These are phyloP conservation scores for Plasmodium adleri DNA, from an alignment of 169 alveolate genomes.

Conservation along the genomic window DNA sequence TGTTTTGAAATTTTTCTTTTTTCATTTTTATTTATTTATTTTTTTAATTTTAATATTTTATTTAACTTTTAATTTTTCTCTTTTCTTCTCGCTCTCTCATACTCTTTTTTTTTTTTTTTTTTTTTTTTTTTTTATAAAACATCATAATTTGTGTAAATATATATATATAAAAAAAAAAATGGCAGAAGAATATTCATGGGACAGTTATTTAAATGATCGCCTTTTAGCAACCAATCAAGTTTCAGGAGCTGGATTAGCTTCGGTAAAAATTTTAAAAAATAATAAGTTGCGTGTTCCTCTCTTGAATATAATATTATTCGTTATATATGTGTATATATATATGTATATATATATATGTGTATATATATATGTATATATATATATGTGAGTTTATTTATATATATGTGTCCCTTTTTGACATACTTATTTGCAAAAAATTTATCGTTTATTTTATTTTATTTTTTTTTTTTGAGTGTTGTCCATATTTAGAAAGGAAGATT, in stretches of 20 bases:
- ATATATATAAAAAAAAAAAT: slow-evolving; percentile 5
- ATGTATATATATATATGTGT: not conserved
- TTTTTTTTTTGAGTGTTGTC: not conserved
- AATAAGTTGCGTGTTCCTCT: not conserved
- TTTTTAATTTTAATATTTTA: not conserved
- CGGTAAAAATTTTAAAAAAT: slow-evolving; percentile 15
- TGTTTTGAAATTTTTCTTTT: not conserved
- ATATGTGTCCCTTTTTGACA: too few relatives aligned
- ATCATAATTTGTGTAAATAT: not conserved
- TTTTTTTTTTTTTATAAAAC: not conserved
- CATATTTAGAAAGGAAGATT: not conserved
- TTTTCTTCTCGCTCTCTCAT: not conserved
- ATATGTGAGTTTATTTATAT: too few relatives aligned
- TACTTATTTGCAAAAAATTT: too few relatives aligned
- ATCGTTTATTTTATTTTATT: too few relatives aligned
- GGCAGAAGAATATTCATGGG: slow-evolving; percentile 75
- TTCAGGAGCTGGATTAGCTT: slow-evolving; percentile 71
- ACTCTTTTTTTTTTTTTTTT: not conserved
- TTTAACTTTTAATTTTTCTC: not conserved
- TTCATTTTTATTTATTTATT: slow-evolving; percentile 1
- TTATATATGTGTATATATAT: not conserved
- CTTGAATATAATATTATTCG: not conserved
- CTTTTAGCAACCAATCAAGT: slow-evolving; percentile 72
- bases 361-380: not conserved
- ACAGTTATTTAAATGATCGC: slow-evolving; percentile 43